phyloP scores from a whole-genome alignment of 352 stramenopile species.

The Peronospora tabacina region DNA sequence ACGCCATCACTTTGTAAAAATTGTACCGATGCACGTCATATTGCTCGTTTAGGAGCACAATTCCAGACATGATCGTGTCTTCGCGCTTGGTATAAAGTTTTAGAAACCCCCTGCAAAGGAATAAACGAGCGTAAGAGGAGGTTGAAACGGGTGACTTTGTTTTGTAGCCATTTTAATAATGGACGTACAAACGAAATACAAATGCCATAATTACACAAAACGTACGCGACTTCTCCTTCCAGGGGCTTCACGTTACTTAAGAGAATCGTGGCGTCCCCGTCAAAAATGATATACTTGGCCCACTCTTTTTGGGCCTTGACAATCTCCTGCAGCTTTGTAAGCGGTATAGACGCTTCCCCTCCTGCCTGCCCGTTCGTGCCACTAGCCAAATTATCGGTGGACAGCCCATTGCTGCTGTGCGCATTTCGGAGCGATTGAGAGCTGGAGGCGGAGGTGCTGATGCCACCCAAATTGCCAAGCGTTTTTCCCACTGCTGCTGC shows the following conservation, averaged over 20 bases:
- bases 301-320: slow-evolving; percentile 64
- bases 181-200: no score
- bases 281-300: slow-evolving; percentile 53
- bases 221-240: slow-evolving; percentile 53
- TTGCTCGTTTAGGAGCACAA: slow-evolving; percentile 66
- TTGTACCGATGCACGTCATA: slow-evolving; percentile 74
- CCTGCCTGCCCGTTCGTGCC: slow-evolving; percentile 1
- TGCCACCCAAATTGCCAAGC: slow-evolving; percentile 5
- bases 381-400: slow-evolving; percentile 7
- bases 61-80: slow-evolving; percentile 59
- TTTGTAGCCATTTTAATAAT: no score
- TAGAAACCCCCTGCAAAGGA: slow-evolving; percentile 28
- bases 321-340: slow-evolving; percentile 41
- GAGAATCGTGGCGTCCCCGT: slow-evolving; percentile 45
- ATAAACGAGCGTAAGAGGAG: no score
- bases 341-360: slow-evolving; percentile 25
- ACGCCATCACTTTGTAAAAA: background rate
- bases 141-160: no score
- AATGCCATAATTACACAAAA: background rate
- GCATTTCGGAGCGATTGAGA: slow-evolving; percentile 10
- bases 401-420: slow-evolving; percentile 14
- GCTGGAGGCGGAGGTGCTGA: slow-evolving; percentile 3
- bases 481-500: slow-evolving; percentile 6
- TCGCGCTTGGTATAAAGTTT: slow-evolving; percentile 79
- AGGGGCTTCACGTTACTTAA: slow-evolving; percentile 48